Conservation (phyloP, 1,139 yeast genomes). For the Taphrina betulina region DNA sequence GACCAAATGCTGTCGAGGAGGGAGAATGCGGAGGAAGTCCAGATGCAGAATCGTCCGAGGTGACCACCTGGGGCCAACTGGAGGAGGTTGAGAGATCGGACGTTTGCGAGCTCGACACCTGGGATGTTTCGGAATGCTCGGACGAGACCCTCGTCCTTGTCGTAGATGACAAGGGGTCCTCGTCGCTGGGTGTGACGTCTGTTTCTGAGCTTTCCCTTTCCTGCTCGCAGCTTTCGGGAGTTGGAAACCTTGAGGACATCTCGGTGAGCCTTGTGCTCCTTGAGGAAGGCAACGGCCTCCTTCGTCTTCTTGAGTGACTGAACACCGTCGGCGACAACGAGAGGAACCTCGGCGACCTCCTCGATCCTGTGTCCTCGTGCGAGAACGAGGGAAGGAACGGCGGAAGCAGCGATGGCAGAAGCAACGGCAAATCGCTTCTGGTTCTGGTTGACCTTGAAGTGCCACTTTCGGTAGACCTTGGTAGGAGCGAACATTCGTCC, state of each 20-base stretch:
- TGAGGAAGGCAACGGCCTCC: constrained; percentile 97
- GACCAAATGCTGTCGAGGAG: constrained; percentile 97
- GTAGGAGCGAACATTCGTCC: constrained; percentile 99
- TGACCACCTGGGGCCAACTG: constrained; percentile 99
- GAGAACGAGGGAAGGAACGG: constrained; percentile 95
- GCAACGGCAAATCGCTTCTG: constrained; percentile 99
- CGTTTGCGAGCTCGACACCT: constrained; percentile 98
- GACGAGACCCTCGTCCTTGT: constrained; percentile 91
- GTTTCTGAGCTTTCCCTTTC: constrained; percentile 99
- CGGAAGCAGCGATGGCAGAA: constrained; percentile 99
- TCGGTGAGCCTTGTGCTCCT: constrained; percentile 98
- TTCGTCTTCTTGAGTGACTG: constrained; percentile 95
- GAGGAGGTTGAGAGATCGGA: constrained; percentile 88
- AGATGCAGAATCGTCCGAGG: constrained; percentile 98
- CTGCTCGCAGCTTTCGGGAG: constrained; percentile 99
- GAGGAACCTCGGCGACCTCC: constrained; percentile 97
- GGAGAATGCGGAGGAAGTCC: constrained; percentile 99
- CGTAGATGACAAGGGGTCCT: constrained; percentile 98
- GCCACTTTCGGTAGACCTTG: constrained; percentile 99
- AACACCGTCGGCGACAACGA: constrained; percentile 90
- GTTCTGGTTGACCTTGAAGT: constrained; percentile 99
- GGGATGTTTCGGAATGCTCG: constrained; percentile 99
- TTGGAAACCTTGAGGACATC: constrained; percentile 97
- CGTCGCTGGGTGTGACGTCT: constrained; percentile 99
- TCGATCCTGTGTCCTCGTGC: constrained; percentile 99